Evolutionary conservation across 495 filamentous ascomycete species (phyloP), one percentile per base, ranked within the genome.

Genomic region (Choiromyces venosus): DNA sequence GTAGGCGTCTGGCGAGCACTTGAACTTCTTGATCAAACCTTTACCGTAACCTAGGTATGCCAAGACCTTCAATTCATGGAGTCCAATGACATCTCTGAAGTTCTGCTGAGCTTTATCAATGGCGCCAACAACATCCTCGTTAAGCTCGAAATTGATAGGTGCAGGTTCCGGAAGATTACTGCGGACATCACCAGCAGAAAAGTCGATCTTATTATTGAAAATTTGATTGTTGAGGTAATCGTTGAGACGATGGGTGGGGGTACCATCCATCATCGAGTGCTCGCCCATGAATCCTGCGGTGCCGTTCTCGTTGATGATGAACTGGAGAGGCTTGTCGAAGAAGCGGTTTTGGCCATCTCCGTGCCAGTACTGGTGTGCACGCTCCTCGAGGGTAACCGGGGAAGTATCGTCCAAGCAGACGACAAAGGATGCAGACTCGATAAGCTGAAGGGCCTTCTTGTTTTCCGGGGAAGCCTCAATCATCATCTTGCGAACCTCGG

Each of bases 191-290:
- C 91, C 86, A 79, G 91, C 85, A 66, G 89, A 90, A 79, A 97
- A 90, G 82, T 97, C 92, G 74, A 98, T 88, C 82, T 93, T 93
- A 84, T 96, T 92, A 85, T 88, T 88, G 84, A 94, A 93, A 83
- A 97, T 97, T 78, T 93, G 85, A 80, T 88, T 87, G 86, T 94
- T 95, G 83, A 93, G 87, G 82, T 92, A 92, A 86, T 99, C 95
- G 83, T 96, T 98, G 39, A 99, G 88, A 4, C 96, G 89, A 83
- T 98, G 94, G 18, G 96, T 99, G 2, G 96, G 93, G 37, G 94
- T 99, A 71, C 96, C 96, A 82, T 99, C 96, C 96, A 99, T 99
- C 96, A 99, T 98, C 84, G 90, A 93, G 86, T 99, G 96, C 86
- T 99, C 96, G 81, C 96, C 96, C 85, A 92, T 93, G 87, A 99